These are phyloP conservation scores for Hypoxylon sp. DNA, from an alignment of 2,329 filamentous ascomycete genomes.

Conservation along the genomic window DNA sequence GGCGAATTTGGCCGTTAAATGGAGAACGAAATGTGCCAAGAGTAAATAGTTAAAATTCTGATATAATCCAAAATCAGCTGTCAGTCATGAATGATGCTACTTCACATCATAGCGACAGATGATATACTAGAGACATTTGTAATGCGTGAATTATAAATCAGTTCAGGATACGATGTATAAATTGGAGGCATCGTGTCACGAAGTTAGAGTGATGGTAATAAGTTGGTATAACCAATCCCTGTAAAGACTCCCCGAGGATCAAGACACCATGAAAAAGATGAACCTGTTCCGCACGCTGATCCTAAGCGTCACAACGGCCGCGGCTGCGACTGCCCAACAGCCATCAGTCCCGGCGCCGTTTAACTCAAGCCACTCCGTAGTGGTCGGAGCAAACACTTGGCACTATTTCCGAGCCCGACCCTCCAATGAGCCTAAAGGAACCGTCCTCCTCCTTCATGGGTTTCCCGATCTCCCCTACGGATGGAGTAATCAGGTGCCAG, in stretches of 20 bases:
- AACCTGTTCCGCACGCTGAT: slow-evolving; percentile 4
- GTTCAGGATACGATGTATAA: slow-evolving; percentile 10
- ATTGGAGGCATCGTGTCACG: not conserved
- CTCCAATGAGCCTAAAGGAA: slow-evolving; percentile 25
- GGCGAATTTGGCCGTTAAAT: slow-evolving; percentile 11
- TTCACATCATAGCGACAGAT: not conserved
- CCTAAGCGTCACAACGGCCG: not conserved
- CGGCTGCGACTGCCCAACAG: not conserved
- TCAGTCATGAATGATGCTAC: not conserved
- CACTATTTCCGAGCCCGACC: slow-evolving; percentile 30
- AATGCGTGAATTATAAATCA: slow-evolving; percentile 24
- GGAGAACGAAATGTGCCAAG: slow-evolving; percentile 1
- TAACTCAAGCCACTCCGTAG: slow-evolving; percentile 26
- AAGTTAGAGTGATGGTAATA: not conserved
- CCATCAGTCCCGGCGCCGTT: slow-evolving; percentile 25
- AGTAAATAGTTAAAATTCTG: not conserved
- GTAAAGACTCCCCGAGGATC: not conserved
- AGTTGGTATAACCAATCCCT: not conserved
- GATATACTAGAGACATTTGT: slow-evolving; percentile 7
- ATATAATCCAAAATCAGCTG: not conserved
- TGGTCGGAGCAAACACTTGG: slow-evolving; percentile 27
- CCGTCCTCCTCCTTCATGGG: slow-evolving; percentile 37
- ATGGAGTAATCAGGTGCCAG: slow-evolving; percentile 80
- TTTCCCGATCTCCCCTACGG: slow-evolving; percentile 73
- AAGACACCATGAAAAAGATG: not conserved